These are phyloP conservation scores for Brassica rapa DNA, from an alignment of 345 rosid genomes.

Conservation along the genomic window DNA sequence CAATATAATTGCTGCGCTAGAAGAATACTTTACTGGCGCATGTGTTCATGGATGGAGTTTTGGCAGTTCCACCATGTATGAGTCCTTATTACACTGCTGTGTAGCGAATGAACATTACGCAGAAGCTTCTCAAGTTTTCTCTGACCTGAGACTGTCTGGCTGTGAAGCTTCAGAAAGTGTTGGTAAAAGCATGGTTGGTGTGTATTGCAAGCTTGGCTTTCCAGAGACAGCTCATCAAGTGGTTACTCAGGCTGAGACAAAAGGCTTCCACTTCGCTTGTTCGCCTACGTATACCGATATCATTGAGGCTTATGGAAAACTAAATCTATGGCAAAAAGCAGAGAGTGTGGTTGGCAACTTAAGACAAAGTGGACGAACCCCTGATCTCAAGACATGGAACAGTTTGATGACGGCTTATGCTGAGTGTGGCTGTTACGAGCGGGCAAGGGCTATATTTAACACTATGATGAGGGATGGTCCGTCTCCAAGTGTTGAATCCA, in stretches of 20 bases:
- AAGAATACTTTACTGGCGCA: slow-evolving; percentile 54
- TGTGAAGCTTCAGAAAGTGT: slow-evolving; percentile 59
- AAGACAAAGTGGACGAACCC: slow-evolving; percentile 53
- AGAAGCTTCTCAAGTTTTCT: slow-evolving; percentile 86
- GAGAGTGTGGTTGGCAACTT: slow-evolving; percentile 77
- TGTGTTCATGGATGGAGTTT: slow-evolving; percentile 48
- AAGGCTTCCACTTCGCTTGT: slow-evolving; percentile 54
- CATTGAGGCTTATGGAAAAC: slow-evolving; percentile 71
- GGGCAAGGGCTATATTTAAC: slow-evolving; percentile 89
- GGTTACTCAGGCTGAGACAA: slow-evolving; percentile 55
- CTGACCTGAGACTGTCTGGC: slow-evolving; percentile 74
- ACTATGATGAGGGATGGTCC: slow-evolving; percentile 95
- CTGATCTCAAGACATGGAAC: slow-evolving; percentile 85
- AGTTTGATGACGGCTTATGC: slow-evolving; percentile 86
- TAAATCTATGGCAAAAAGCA: slow-evolving; percentile 84
- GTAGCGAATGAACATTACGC: slow-evolving; percentile 53
- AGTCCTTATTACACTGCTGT: slow-evolving; percentile 74
- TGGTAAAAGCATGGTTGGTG: slow-evolving; percentile 52
- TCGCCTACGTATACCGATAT: slow-evolving; percentile 54
- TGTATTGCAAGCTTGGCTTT: slow-evolving; percentile 75
- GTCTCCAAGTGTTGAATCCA: slow-evolving; percentile 83
- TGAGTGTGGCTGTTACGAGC: slow-evolving; percentile 86
- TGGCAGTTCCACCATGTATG: slow-evolving; percentile 61
- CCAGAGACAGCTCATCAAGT: slow-evolving; percentile 86
- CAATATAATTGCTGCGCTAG: slow-evolving; percentile 63